Conservation (phyloP, 768 basidiomycete genomes). For the Lentinula sp. region DNA sequence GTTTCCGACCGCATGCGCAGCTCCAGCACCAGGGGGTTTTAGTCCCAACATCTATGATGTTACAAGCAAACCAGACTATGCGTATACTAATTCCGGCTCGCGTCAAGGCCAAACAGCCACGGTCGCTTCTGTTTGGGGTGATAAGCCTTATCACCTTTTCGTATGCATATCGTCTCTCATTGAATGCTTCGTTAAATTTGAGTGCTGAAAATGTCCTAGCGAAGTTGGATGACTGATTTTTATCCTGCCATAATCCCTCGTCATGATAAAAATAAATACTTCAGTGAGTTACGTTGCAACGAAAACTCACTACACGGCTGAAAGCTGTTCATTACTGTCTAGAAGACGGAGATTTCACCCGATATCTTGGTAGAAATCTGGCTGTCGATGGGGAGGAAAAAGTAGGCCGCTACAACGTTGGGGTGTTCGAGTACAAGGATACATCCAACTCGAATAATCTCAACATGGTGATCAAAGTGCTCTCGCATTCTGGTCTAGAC, state of each 20-base stretch:
- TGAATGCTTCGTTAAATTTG: background rate
- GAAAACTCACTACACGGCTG: background rate
- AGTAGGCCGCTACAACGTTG: background rate
- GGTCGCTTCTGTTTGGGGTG: too few species aligned
- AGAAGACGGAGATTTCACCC: background rate
- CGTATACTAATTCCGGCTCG: too few species aligned
- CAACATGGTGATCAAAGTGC: background rate
- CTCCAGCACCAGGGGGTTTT: background rate
- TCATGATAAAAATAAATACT: background rate
- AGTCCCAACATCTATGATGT: too few species aligned
- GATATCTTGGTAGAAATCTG: background rate
- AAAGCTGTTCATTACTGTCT: background rate
- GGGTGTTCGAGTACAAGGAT: background rate
- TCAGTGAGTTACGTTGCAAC: background rate
- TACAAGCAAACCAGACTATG: too few species aligned
- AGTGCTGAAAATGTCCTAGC: background rate
- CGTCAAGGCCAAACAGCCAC: too few species aligned
- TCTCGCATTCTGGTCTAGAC: background rate
- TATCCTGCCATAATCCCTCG: background rate
- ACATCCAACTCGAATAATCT: background rate
- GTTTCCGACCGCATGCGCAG: background rate
- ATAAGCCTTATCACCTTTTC: too few species aligned
- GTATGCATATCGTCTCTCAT: too few species aligned
- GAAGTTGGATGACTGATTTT: background rate
- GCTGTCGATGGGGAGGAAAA: background rate